These are phyloP conservation scores for Fomitopsis palustris DNA, from an alignment of 1,284 basidiomycete species.

Conservation along the genomic window DNA sequence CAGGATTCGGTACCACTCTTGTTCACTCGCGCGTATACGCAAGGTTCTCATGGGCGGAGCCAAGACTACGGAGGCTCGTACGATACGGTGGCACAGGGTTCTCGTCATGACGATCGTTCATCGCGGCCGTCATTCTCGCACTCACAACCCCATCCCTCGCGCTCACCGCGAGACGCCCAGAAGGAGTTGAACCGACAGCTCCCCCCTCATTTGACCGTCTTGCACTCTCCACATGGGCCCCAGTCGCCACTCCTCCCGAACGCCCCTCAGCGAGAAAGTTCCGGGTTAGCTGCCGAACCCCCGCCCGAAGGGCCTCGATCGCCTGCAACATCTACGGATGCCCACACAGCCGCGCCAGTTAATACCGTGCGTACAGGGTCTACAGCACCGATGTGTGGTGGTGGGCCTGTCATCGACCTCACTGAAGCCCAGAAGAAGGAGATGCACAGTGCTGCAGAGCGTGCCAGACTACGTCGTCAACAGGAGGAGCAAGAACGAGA, in stretches of 20 bases:
- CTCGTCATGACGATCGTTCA: constrained; percentile 16
- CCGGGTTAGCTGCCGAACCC: constrained; percentile 2
- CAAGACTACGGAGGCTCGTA: constrained; percentile 16
- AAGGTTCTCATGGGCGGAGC: constrained; percentile 13
- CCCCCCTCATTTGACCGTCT: constrained; percentile 24
- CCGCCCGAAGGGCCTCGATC: constrained; percentile 10
- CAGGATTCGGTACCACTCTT: constrained; percentile 14
- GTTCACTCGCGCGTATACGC: constrained; percentile 14
- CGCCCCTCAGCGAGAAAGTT: neutral
- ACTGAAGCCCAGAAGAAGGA: constrained; percentile 76
- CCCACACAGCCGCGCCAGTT: constrained; percentile 9
- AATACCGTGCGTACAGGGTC: constrained; percentile 23
- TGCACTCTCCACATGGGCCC: constrained; percentile 5
- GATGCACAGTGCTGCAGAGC: constrained; percentile 89
- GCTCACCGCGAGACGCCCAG: constrained; percentile 7
- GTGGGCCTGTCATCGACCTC: constrained; percentile 49
- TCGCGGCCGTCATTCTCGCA: constrained; percentile 19
- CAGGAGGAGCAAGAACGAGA: constrained; percentile 87
- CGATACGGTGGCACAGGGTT: constrained; percentile 9
- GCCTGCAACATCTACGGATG: constrained; percentile 10
- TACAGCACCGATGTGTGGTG: constrained; percentile 31
- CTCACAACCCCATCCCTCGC: constrained; percentile 13
- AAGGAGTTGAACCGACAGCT: constrained; percentile 33
- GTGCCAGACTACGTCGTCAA: constrained; percentile 75
- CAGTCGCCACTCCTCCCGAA: neutral